Evolutionary conservation across 257 asterid species (phyloP).

Genomic region (Nicotiana noctiflora): DNA sequence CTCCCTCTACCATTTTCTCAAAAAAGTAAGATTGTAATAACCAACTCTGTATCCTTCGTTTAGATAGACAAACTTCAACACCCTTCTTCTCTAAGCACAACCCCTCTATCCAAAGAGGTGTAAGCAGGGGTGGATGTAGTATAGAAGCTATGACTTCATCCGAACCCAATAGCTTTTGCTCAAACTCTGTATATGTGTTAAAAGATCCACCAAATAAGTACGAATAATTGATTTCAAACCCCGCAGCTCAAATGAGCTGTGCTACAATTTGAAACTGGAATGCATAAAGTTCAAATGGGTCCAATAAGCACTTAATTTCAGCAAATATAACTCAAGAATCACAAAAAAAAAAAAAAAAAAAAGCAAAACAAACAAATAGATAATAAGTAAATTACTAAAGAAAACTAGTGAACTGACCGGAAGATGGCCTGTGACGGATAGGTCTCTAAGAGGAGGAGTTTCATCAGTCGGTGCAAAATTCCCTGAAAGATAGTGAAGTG

Average conservation of each 20-base stretch:
- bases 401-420: slow-evolving; percentile 48
- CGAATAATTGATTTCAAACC: no score
- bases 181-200: no score
- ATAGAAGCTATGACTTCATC: no score
- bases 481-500: slow-evolving; percentile 69
- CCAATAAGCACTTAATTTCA: background rate
- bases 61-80: background rate
- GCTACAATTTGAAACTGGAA: no score
- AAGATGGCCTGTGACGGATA: slow-evolving; percentile 55
- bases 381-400: background rate
- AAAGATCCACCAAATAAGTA: no score
- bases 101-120: background rate
- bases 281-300: no score
- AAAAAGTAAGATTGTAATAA: background rate
- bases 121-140: background rate
- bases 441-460: slow-evolving; percentile 72
- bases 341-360: background rate
- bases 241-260: no score
- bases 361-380: background rate
- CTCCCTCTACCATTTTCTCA: background rate
- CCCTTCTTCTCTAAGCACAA: background rate
- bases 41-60: background rate
- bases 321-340: background rate
- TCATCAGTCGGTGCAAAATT: slow-evolving; percentile 79
- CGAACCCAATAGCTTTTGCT: no score